Evolutionary conservation across 2,329 filamentous ascomycete genomes (phyloP).

Genomic region (Claviceps paspali): DNA sequence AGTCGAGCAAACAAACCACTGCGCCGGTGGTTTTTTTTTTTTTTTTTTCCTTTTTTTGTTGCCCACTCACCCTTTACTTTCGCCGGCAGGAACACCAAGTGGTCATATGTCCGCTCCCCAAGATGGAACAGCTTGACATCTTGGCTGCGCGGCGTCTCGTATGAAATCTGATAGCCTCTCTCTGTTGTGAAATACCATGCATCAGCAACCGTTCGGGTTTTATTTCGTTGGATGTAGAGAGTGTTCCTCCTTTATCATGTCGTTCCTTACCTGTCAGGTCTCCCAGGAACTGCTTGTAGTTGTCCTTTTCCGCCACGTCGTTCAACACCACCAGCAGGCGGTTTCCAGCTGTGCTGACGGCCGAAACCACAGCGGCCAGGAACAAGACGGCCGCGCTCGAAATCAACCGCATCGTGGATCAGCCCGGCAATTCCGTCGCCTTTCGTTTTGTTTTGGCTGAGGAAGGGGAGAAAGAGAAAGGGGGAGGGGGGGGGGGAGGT

Average conservation of each 20-base stretch:
- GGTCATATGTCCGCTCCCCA: constrained; percentile 80
- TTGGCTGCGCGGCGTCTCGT: constrained; percentile 72
- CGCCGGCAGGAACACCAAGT: constrained; percentile 74
- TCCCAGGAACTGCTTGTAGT: constrained; percentile 68
- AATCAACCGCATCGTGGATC: constrained; percentile 51
- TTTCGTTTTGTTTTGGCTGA: background rate
- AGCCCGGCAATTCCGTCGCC: background rate
- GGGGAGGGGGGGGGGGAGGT: no score
- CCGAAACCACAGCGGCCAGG: constrained; percentile 52
- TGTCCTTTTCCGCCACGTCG: constrained; percentile 61
- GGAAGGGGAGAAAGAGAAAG: no score
- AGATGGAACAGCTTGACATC: constrained; percentile 65
- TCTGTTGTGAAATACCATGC: constrained; percentile 35
- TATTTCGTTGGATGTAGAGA: no score
- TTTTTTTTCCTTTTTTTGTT: no score
- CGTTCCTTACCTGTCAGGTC: constrained; percentile 58
- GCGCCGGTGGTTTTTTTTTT: no score
- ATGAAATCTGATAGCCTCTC: constrained; percentile 67
- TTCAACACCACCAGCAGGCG: constrained; percentile 78
- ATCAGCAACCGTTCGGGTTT: constrained; percentile 8
- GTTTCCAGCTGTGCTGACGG: constrained; percentile 63
- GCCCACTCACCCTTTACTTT: constrained; percentile 64
- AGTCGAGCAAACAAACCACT: background rate
- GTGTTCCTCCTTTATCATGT: no score
- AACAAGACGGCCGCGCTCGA: constrained; percentile 54